These are phyloP conservation scores for Croton setiger DNA, from an alignment of 441 rosid species.

Conservation along the genomic window DNA sequence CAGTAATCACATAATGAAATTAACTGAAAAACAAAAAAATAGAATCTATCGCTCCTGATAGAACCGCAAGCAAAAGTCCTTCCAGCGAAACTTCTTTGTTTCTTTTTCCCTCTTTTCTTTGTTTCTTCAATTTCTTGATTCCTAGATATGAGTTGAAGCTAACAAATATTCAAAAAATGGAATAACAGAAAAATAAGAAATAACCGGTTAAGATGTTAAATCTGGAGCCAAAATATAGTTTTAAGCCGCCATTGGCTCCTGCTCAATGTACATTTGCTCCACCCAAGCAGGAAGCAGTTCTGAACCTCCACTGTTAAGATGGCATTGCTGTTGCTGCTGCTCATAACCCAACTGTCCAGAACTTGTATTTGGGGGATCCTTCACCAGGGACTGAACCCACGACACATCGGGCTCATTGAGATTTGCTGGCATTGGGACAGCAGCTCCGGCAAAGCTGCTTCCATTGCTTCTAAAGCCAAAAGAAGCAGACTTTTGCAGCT, in stretches of 20 bases:
- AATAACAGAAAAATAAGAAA: constrained; percentile 24
- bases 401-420: constrained; percentile 69
- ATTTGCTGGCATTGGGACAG: constrained; percentile 21
- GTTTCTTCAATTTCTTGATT: constrained; percentile 8
- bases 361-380: constrained; percentile 40
- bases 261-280: constrained; percentile 80
- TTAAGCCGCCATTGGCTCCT: constrained; percentile 74
- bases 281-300: constrained; percentile 56
- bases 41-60: constrained; percentile 26
- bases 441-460: constrained; percentile 20
- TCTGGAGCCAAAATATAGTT: constrained; percentile 23
- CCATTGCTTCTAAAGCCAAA: constrained; percentile 48
- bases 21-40: constrained; percentile 11
- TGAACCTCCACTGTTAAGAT: constrained; percentile 28
- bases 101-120: constrained; percentile 12
- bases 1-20: constrained; percentile 15
- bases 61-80: constrained; percentile 30
- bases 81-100: constrained; percentile 21
- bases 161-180: constrained; percentile 33
- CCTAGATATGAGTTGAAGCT: constrained; percentile 25
- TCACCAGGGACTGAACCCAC: constrained; percentile 81
- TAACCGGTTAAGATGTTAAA: constrained; percentile 43
- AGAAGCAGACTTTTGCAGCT: constrained; percentile 67
- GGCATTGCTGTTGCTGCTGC: constrained; percentile 37
- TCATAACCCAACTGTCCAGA: constrained; percentile 27